phyloP scores from a whole-genome alignment of 352 stramenopile species.

The Globisporangium acanthophoron region DNA sequence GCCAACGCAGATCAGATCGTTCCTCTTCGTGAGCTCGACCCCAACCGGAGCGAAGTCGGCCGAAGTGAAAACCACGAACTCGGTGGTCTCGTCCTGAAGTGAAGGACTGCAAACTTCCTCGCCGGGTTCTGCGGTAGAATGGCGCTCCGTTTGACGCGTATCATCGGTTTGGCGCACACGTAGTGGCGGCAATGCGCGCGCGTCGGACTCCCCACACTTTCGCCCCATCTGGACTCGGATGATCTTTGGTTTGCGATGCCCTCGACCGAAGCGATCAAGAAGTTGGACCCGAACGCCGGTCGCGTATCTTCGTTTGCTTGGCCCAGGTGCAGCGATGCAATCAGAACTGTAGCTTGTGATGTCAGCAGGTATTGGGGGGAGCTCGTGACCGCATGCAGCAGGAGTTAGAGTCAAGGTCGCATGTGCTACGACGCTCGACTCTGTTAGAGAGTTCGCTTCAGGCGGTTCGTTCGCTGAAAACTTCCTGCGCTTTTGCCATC shows the following conservation, averaged over 20 bases:
- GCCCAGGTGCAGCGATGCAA: neutral
- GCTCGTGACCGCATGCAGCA: neutral
- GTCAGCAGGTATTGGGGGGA: neutral
- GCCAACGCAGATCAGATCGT: conserved; percentile 10
- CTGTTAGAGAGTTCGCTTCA: no score
- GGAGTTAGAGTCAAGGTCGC: neutral
- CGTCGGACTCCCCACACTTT: neutral
- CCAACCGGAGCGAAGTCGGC: neutral
- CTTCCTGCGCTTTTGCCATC: neutral
- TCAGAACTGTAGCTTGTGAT: neutral
- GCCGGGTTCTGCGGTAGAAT: neutral
- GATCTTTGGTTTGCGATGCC: neutral
- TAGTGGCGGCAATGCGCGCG: neutral
- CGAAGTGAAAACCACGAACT: conserved; percentile 7
- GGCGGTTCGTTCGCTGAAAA: neutral
- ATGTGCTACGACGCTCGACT: neutral
- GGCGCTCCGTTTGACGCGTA: neutral
- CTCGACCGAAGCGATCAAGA: neutral
- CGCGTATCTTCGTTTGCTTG: neutral
- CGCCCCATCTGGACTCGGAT: neutral
- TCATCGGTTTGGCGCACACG: neutral
- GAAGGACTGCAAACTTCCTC: neutral
- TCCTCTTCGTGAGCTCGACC: neutral
- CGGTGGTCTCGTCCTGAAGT: neutral
- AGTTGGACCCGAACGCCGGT: neutral